Base-by-base conservation (phyloP, 2,329 filamentous ascomycete genomes). In the Sclerotinia sclerotiorum region DNA sequence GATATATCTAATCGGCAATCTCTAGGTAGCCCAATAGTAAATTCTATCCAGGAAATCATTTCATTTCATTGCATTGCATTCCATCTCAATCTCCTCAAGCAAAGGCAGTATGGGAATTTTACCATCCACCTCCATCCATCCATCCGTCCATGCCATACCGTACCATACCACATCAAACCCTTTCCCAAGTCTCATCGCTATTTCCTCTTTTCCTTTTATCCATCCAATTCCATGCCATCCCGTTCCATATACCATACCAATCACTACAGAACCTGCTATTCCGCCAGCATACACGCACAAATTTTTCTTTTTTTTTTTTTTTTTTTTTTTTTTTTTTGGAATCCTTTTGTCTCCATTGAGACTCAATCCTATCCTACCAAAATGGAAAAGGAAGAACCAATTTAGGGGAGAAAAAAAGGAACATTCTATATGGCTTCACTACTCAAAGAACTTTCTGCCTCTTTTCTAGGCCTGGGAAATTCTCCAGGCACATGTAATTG, bases 401-500 rank as follows among this genome's bases (percentile, higher is more conserved):
- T 3, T 19, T 42, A 15, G 11, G 10, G 39, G 39, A 5, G 32
- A 35, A 29, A 42, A 44, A 27, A 4, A 4, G 27, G 19, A 29
- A 19, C 19, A n/a, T 27, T 49, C 39, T 48, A 61, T 2, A 67
- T 13, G 19, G 32, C 24, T 39, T 62, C 65, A 44, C 21, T 21
- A 54, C 55, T 42, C 24, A 67, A 61, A 35, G 55, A 42, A 44
- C 39, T 62, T 46, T 24, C 35, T 39, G 57, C 32, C 10, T 69
- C 62, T 42, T 49, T 48, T 39, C 29, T 61, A 13, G 17, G 44
- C 48, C 55, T 70, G 3, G 76, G 76, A 67, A 68, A 78, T 56
- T 76, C 76, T 3, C 76, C 76, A 3, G 76, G 76, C 52, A 78
- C 72, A 69, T 78, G 76, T 19, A 78, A 70, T 49, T 77, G 72